phyloP scores from a whole-genome alignment of 345 rosid genomes.

The Eucalyptus regnans region DNA sequence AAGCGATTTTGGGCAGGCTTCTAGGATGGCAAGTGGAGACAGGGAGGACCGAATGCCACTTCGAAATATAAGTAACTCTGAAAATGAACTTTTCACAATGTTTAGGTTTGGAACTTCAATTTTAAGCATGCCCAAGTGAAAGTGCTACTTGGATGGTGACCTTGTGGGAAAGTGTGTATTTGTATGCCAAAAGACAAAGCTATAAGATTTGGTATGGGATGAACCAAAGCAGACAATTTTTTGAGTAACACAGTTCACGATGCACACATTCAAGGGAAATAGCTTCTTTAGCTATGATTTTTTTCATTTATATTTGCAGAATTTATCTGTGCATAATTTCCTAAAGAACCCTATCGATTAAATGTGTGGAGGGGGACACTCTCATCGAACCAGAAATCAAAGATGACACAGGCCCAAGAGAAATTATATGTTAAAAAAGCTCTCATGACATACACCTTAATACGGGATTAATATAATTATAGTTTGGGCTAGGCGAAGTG shows the following conservation, averaged over 20 bases:
- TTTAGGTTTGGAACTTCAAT: background rate
- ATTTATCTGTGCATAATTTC: background rate
- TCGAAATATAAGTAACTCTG: background rate
- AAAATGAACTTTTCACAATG: background rate
- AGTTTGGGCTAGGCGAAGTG: background rate
- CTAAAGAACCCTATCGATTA: background rate
- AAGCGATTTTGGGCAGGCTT: fast-evolving
- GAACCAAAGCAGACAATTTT: background rate
- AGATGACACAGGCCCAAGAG: background rate
- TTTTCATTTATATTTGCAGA: background rate
- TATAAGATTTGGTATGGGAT: background rate
- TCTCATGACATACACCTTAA: too few relatives aligned
- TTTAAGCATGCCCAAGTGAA: background rate
- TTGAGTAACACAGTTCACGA: background rate
- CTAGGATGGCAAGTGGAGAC: background rate
- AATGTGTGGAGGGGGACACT: background rate
- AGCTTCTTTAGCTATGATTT: background rate
- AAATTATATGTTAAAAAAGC: background rate
- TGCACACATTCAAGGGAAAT: background rate
- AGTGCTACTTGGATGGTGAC: background rate
- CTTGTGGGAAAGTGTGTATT: background rate
- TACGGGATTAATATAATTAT: background rate
- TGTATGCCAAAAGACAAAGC: background rate
- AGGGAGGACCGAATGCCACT: background rate
- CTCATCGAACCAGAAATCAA: background rate